These are phyloP conservation scores for Coffea eugenioides DNA, from an alignment of 257 asterid species.

Conservation along the genomic window DNA sequence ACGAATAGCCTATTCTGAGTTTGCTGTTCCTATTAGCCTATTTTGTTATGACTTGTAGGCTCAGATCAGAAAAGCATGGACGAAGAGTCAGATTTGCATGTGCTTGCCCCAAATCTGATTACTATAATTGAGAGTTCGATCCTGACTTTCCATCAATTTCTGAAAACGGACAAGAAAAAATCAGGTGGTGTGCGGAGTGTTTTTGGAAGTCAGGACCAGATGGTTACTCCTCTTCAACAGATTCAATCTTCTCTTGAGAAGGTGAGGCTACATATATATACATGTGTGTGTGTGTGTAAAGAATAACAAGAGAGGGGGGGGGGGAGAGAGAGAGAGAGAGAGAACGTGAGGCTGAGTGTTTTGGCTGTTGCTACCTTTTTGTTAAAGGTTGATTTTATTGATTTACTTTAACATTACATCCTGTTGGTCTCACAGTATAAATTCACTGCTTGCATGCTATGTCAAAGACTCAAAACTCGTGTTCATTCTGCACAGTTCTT, in stretches of 20 bases:
- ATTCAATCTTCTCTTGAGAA: constrained; percentile 71
- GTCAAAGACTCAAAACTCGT: not conserved
- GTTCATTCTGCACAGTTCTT: not conserved
- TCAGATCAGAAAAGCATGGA: constrained; percentile 44
- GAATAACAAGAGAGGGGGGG: no score
- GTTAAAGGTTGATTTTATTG: not conserved
- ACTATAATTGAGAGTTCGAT: constrained; percentile 69
- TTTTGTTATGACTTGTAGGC: constrained; percentile 43
- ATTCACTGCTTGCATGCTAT: not conserved
- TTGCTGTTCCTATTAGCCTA: constrained; percentile 12
- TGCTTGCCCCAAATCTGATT: constrained; percentile 59
- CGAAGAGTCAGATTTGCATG: constrained; percentile 41
- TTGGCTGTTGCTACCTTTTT: not conserved
- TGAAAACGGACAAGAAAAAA: constrained; percentile 79
- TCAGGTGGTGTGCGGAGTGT: constrained; percentile 44
- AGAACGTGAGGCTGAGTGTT: not conserved
- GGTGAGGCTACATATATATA: constrained; percentile 32
- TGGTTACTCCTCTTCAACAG: constrained; percentile 74
- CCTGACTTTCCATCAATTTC: constrained; percentile 62
- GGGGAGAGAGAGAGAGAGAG: no score
- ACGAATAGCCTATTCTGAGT: not conserved
- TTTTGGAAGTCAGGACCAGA: constrained; percentile 62
- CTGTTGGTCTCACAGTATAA: not conserved
- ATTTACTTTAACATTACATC: not conserved
- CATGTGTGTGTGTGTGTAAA: no score